Evolutionary conservation across 164 flowering plant genomes (phyloP), one percentile per base, ranked within the genome.

Genomic region (Magnolia officinalis): DNA sequence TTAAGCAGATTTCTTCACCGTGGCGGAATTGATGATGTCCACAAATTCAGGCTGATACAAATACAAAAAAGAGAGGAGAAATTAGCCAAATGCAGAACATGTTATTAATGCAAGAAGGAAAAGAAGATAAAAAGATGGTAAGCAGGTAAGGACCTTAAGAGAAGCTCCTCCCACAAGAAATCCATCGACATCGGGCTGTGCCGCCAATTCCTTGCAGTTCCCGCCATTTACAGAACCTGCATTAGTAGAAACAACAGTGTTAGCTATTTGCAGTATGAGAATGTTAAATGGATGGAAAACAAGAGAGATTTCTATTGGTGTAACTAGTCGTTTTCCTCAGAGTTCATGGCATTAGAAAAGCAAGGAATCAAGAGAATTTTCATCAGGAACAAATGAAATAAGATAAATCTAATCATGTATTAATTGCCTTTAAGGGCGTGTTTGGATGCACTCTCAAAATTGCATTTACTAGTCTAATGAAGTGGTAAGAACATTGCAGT

Each of bases 101-200:
- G 70, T 29, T 45, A 19, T 16, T 2, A 45, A 3, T 1, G 5
- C 20, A 52, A 14, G 13, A 68, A 4, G 20, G 20, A 11, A 8
- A 10, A 31, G 1, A 14, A 52, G 21, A 61, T 10, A 6, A 31
- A 9, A 59, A 18, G 11, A 29, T 8, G 2, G 14, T 37, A 49
- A 29, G 9, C 11, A 72, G 29, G 31, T 19, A 67, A 75, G 6
- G 52, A 92, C 95, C 95, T 92, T 92, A 0, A 92, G 80, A 14
- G 97, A 91, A 77, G 97, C 95, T 72, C 95, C 95, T 2, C 97
- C 97, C 77, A 92, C 97, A 82, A 92, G 84, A 78, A 92, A 92
- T 31, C 97, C 97, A 82, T 91, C 97, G 19, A 91, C 86, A 77
- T 92, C 97, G 31, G 88, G 87, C 78, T 89, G 85, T 61, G 73